Evolutionary conservation across 2,329 filamentous ascomycete species (phyloP), one percentile per base, ranked within the genome.

Genomic region (Cercospora sp.): DNA sequence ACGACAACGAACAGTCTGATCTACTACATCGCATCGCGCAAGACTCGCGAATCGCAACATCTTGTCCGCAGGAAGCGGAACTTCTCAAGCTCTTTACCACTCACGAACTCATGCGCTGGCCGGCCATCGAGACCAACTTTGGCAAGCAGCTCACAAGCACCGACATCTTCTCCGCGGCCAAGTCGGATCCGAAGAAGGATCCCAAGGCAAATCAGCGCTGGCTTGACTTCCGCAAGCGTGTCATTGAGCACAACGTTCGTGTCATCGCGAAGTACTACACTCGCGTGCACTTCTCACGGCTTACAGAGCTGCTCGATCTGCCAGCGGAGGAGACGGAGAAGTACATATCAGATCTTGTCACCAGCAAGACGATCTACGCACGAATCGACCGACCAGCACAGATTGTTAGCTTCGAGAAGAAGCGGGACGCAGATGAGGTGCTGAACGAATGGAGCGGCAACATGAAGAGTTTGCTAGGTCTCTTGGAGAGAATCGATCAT

Each of bases 261-360:
- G 95, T 99, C 1, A 89, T 99, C 42, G 95, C 95, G 75, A 97
- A 97, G 82, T 99, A 99, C 86, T 99, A 99, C 84, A 99, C 95
- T 23, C 92, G 95, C 75, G 97, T 99, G 78, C 90, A 93, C 79
- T 95, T 97, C 87, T 89, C 90, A 72, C 92, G 95, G 36, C 85
- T 99, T 69, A 97, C 93, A 7, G 87, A 95, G 80, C 88, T 99
- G 31, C 88, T 99, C 66, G 95, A 99, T 78, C 85, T 99, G 73
- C 91, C 90, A 0, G 93, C 97, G 79, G 93, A 97, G 68, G 95
- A 99, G 85, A 98, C 95, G 9, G 95, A 99, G 83, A 97, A 97
- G 86, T 98, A 98, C 84, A 97, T 99, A 77, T 97, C 92, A 79
- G 93, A 99, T 76, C 85, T 99, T 69, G 95, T 99, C 60, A 97